Percentiles rank a stretch among this genome's conserved stretches.
phyloP scores from a whole-genome alignment of 1,139 yeast species.

The Saccharomycopsis phalli region DNA sequence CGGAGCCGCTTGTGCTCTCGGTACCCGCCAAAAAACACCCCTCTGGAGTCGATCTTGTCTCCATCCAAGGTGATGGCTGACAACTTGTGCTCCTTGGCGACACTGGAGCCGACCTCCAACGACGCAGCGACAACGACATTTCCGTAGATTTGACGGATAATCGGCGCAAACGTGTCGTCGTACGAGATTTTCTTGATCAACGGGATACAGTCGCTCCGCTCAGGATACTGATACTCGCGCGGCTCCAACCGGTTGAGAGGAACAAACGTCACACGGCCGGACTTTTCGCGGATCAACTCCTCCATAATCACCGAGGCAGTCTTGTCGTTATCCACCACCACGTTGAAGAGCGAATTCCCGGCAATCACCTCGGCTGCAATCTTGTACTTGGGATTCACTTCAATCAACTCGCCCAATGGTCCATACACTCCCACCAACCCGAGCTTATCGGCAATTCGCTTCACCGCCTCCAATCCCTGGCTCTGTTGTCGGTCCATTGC shows the following conservation, averaged over 20 bases:
- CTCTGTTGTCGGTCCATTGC: slow-evolving; percentile 70
- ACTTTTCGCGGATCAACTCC: slow-evolving; percentile 58
- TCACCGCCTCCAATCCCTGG: slow-evolving; percentile 61
- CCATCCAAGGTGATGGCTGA: slow-evolving; percentile 88
- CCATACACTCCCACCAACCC: slow-evolving; percentile 67
- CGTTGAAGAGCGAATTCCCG: slow-evolving; percentile 77
- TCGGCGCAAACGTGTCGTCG: slow-evolving; percentile 46
- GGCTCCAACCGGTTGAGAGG: slow-evolving; percentile 69
- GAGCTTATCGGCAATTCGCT: slow-evolving; percentile 45
- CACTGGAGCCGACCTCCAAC: slow-evolving; percentile 57
- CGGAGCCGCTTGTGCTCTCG: slow-evolving; percentile 62
- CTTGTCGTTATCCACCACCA: slow-evolving; percentile 81
- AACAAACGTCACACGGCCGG: slow-evolving; percentile 85
- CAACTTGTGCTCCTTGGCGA: slow-evolving; percentile 53
- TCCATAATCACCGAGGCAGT: slow-evolving; percentile 77
- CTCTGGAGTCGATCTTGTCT: slow-evolving; percentile 75
- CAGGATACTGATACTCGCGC: slow-evolving; percentile 41
- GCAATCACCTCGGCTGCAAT: slow-evolving; percentile 85
- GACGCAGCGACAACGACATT: slow-evolving; percentile 70
- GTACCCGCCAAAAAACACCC: slow-evolving; percentile 86
- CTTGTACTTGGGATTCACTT: slow-evolving; percentile 74
- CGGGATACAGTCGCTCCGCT: slow-evolving; percentile 56
- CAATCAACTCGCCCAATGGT: slow-evolving; percentile 73
- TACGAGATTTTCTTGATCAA: slow-evolving; percentile 62
- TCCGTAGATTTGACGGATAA: slow-evolving; percentile 74